Evolutionary conservation across 164 flowering plant genomes (phyloP), one percentile per base, ranked within the genome.

Genomic region (Pachysandra terminalis): DNA sequence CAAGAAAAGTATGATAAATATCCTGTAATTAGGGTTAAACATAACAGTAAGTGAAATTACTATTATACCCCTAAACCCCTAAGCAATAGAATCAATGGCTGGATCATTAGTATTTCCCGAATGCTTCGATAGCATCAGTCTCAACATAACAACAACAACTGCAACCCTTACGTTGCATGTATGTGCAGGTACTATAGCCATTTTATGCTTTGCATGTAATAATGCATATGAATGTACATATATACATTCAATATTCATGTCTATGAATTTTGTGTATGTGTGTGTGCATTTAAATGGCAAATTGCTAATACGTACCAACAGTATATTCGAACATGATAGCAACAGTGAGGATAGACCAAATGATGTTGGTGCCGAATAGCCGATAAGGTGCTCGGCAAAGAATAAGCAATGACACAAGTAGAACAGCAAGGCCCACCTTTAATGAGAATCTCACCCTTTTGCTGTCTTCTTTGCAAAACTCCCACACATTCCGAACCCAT

Each of bases 251-350:
- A 10, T 40, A 40, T 5, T 45, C 51, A 10, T 10, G 51, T 45
- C 1, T 45, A 10, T 45, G 51, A 1, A 5, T 15, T 1, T 45
- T 10, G 17, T 45, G 17, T 45, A 45, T 45, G 17, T 45, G 10
- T 13, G 15, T 45, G 51, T 45, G 37, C 37, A 3, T 32, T 3
- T 26, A 3, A 6, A 25, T 74, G 16, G 27, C 7, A 32, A 3
- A 32, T 15, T 32, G 6, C 28, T 48, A 9, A 15, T 40, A 71
- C 89, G 52, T 89, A 91, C 97, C 97, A 19, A 91, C 96, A n/a
- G 96, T 91, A 64, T 88, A 90, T 73, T 91, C 97, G 74, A 91
- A 91, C 93, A 90, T 86, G 78, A 90, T 80, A 76, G 89, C 97
- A 59, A 88, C 91, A 14, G 97, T 91, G 80, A 91, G 88, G 77